Percentiles rank a stretch among this genome's conserved stretches.
Conservation (phyloP, 345 rosid genomes). For the Gossypium australe region DNA sequence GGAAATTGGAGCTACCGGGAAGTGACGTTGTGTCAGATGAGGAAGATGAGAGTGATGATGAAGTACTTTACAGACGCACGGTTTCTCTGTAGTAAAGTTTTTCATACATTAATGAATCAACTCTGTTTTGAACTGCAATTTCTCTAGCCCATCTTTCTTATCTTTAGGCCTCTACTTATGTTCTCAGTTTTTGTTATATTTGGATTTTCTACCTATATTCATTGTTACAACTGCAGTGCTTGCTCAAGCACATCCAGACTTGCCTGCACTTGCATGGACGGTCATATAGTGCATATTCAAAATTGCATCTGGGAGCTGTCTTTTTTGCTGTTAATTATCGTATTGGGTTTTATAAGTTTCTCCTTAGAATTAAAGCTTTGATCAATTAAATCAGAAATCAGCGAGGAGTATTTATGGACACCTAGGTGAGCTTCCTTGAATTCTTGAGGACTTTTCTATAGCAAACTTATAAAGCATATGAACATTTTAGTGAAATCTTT, state of each 20-base stretch:
- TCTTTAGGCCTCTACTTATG: not conserved
- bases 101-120: not conserved
- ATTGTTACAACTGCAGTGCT: not conserved
- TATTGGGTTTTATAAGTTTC: not conserved
- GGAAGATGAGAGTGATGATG: conserved; percentile 71
- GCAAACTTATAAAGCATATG: not conserved
- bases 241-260: not conserved
- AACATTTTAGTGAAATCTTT: not conserved
- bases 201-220: not conserved
- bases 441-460: not conserved
- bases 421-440: not conserved
- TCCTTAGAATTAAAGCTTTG: not conserved
- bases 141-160: not conserved
- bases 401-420: not conserved
- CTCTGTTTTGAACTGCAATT: not conserved
- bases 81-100: conserved; percentile 36
- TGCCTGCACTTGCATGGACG: not conserved
- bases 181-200: not conserved
- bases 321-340: not conserved
- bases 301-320: not conserved
- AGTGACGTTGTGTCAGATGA: conserved; percentile 62
- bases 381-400: not conserved
- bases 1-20: conserved; percentile 67
- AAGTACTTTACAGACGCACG: conserved; percentile 52
- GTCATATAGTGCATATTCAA: not conserved